phyloP scores from a whole-genome alignment of 2,329 filamentous ascomycete genomes.

The Diaporthe nobilis region DNA sequence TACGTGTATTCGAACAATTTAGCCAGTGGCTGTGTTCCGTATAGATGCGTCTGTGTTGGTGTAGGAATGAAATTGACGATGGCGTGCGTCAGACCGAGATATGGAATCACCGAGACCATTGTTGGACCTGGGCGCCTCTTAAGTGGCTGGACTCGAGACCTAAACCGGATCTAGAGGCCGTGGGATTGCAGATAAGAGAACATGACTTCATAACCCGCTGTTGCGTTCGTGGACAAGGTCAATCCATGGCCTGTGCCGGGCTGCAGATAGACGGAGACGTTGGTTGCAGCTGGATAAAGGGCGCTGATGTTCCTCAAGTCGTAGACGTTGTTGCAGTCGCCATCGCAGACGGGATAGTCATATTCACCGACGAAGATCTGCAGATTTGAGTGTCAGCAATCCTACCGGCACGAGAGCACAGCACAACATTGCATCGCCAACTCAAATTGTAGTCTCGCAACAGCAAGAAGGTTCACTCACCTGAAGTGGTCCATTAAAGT shows the following conservation, averaged over 20 bases:
- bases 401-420: background rate
- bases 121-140: too few species aligned
- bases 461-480: conserved; percentile 36
- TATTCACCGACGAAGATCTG: conserved; percentile 52
- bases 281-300: conserved; percentile 48
- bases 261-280: conserved; percentile 50
- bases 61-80: background rate
- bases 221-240: conserved; percentile 54
- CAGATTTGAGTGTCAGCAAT: background rate
- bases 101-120: background rate
- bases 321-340: conserved; percentile 51
- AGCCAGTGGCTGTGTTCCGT: background rate
- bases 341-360: conserved; percentile 52
- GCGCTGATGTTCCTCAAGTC: conserved; percentile 26
- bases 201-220: conserved; percentile 48
- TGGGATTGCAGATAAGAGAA: conserved; percentile 44
- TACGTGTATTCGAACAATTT: background rate
- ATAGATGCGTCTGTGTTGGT: background rate
- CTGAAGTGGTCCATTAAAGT: conserved; percentile 48
- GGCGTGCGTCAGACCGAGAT: background rate
- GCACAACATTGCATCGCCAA: background rate
- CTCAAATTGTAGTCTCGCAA: background rate
- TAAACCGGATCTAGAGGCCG: background rate
- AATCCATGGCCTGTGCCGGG: conserved; percentile 55
- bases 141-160: background rate